These are phyloP conservation scores for Penicillium chermesinum DNA, from an alignment of 495 filamentous ascomycete species.

Conservation along the genomic window DNA sequence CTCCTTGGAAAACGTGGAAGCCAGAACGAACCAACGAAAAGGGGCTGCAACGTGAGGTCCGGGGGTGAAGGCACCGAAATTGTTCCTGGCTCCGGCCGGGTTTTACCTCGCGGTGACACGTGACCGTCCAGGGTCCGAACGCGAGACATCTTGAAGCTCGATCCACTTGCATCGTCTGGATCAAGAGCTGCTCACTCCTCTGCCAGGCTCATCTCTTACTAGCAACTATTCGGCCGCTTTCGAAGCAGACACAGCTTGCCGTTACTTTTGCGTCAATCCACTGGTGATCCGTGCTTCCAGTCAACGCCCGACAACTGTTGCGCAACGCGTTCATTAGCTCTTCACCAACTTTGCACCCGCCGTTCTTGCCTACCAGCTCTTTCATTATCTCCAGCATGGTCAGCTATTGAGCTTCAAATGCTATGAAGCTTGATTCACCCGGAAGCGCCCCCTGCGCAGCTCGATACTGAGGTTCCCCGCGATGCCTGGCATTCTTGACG, in stretches of 20 bases:
- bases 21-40: not conserved
- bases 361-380: not conserved
- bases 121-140: not conserved
- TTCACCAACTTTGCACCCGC: not conserved
- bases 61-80: not conserved
- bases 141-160: constrained; percentile 2
- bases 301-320: not conserved
- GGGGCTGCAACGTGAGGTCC: not conserved
- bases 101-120: not conserved
- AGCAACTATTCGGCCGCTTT: no score
- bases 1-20: constrained; percentile 5
- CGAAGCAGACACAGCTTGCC: no score
- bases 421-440: constrained; percentile 40
- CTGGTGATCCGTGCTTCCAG: no score
- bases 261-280: no score
- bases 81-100: not conserved
- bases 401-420: constrained; percentile 23
- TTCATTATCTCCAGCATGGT: not conserved
- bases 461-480: constrained; percentile 35
- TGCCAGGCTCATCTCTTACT: no score
- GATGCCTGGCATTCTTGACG: constrained; percentile 46
- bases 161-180: not conserved
- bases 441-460: constrained; percentile 40
- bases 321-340: not conserved
- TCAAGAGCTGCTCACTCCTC: not conserved